phyloP scores from a whole-genome alignment of 352 stramenopile genomes.

The Aphanomyces astaci region DNA sequence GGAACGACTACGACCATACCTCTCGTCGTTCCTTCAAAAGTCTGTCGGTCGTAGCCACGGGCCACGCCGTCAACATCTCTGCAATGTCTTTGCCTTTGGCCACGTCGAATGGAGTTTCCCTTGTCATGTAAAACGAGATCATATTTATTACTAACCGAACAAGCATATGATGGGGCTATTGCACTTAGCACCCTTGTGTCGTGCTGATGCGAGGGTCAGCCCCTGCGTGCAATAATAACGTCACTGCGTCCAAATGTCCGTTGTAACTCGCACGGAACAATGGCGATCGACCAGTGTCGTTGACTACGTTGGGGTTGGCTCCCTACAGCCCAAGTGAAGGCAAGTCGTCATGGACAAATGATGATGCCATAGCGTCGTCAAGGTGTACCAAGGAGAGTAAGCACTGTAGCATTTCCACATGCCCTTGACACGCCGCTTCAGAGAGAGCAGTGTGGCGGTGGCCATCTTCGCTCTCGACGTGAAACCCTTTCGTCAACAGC shows the following conservation, averaged over 20 bases:
- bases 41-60: slow-evolving; percentile 54
- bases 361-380: too few relatives aligned
- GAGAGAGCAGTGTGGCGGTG: slow-evolving; percentile 80
- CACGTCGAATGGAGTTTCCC: slow-evolving; percentile 79
- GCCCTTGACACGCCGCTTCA: slow-evolving; percentile 79
- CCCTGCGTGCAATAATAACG: slow-evolving; percentile 58
- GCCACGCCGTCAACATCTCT: slow-evolving; percentile 55
- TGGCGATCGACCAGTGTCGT: slow-evolving; percentile 72
- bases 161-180: too few relatives aligned
- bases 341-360: not conserved
- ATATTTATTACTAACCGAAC: too few relatives aligned
- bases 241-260: slow-evolving; percentile 58
- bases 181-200: slow-evolving; percentile 48
- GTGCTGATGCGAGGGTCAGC: slow-evolving; percentile 61
- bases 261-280: slow-evolving; percentile 85
- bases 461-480: slow-evolving; percentile 79
- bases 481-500: slow-evolving; percentile 79
- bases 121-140: too few relatives aligned
- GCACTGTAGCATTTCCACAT: slow-evolving; percentile 53
- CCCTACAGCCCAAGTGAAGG: slow-evolving; percentile 25
- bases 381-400: slow-evolving; percentile 42
- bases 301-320: slow-evolving; percentile 80
- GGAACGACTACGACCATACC: too few relatives aligned
- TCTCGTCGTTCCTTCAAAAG: slow-evolving; percentile 53
- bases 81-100: slow-evolving; percentile 68